Percentiles rank a stretch among this genome's conserved stretches.
These are phyloP conservation scores for Rhizopogon roseolus DNA, from an alignment of 768 basidiomycete genomes.

Conservation along the genomic window DNA sequence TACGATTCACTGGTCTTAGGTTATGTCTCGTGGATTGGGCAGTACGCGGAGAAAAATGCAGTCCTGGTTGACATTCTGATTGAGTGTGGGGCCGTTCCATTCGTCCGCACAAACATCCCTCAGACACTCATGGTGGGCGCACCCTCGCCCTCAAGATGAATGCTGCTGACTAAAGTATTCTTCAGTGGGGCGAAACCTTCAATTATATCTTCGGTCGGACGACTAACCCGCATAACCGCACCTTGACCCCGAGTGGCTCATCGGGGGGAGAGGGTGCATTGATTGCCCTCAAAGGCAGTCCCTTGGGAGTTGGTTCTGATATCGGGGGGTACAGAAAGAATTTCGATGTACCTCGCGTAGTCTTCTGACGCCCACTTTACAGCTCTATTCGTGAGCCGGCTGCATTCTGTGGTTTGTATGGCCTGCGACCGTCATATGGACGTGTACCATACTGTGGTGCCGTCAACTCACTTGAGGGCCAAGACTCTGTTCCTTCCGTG, in stretches of 20 bases:
- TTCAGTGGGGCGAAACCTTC: conserved; percentile 70
- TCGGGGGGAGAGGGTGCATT: conserved; percentile 86
- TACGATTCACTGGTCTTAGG: conserved; percentile 15
- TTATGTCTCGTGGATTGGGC: conserved; percentile 70
- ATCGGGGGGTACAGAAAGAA: no score
- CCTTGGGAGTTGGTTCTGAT: no score
- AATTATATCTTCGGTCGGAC: conserved; percentile 81
- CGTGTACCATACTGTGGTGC: conserved; percentile 63
- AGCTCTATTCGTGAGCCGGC: no score
- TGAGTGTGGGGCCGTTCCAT: conserved; percentile 63
- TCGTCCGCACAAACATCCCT: conserved; percentile 68
- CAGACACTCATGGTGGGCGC: conserved; percentile 64
- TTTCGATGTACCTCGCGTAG: no score
- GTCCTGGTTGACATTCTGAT: conserved; percentile 62
- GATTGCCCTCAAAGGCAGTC: conserved; percentile 40
- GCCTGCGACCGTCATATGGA: no score
- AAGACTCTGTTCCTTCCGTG: conserved; percentile 66
- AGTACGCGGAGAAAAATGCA: conserved; percentile 51
- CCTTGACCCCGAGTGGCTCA: conserved; percentile 71
- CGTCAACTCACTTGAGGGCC: conserved; percentile 61
- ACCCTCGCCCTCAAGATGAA: not conserved
- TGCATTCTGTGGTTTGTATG: no score
- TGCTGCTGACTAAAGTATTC: not conserved
- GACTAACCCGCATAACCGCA: conserved; percentile 66
- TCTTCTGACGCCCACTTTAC: no score